Evolutionary conservation across 2,329 filamentous ascomycete species (phyloP).

Genomic region (Rhynchosporium agropyri): DNA sequence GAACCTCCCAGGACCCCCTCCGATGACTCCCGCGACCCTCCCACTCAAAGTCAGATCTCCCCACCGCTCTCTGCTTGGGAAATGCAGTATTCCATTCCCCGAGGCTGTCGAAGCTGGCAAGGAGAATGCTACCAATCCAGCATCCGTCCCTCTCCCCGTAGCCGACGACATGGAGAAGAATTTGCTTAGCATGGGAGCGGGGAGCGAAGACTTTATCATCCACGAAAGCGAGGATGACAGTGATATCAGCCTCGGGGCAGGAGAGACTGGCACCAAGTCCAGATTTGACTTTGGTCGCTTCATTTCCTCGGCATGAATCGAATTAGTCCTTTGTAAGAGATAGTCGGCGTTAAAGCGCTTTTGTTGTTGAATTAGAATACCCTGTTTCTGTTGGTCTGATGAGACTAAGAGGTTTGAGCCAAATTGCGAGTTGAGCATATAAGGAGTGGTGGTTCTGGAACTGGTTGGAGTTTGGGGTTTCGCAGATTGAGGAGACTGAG

Average conservation of each 20-base stretch:
- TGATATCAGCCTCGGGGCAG: conserved; percentile 40
- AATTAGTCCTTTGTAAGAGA: conserved; percentile 3
- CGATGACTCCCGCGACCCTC: conserved; percentile 32
- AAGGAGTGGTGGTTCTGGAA: conserved; percentile 7
- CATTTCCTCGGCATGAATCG: conserved; percentile 20
- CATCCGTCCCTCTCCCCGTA: conserved; percentile 44
- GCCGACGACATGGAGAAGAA: conserved; percentile 33
- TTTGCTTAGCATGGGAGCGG: conserved; percentile 38
- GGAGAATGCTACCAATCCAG: conserved; percentile 36
- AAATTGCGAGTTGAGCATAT: conserved; percentile 12
- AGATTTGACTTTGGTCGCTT: conserved; percentile 29
- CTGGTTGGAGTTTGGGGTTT: conserved; percentile 3
- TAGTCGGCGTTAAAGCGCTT: neutral
- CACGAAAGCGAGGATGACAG: conserved; percentile 51
- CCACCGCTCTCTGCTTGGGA: conserved; percentile 29
- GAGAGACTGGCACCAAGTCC: conserved; percentile 18
- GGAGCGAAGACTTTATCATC: conserved; percentile 56
- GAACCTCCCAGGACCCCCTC: conserved; percentile 36
- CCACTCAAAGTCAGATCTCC: conserved; percentile 18
- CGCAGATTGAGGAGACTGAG: neutral
- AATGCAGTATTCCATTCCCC: conserved; percentile 34
- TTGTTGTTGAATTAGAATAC: conserved; percentile 10
- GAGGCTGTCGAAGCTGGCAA: conserved; percentile 29
- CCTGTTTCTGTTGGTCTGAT: conserved; percentile 3
- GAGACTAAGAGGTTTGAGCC: neutral